Evolutionary conservation across 768 basidiomycete genomes (phyloP), one percentile per base, ranked within the genome.

Genomic region (Vishniacozyma victoriae): DNA sequence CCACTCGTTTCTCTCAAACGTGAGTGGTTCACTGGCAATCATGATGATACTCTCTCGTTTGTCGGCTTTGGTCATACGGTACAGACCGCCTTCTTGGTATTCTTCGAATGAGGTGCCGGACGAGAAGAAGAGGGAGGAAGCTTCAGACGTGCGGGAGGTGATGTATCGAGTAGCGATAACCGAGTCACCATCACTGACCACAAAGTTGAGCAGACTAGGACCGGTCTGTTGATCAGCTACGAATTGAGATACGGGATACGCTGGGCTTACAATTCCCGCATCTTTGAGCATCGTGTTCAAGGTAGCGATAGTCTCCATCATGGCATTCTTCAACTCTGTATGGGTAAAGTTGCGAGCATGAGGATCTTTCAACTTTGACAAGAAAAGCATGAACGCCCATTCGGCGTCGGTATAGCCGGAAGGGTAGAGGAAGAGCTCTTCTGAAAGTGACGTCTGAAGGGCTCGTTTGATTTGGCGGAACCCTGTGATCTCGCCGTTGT

Each of bases 1-100:
- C 95, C 95, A 99, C 70, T 99, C 95, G 42, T 89, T 88, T 78
- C 91, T 79, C 74, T 99, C 93, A 61, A 97, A 99, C 0, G 95
- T 99, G 37, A 99, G 74, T 0, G 95, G 95, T 60, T 97, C 93
- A 58, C 85, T 87, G 27, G 51, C 58, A 41, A 69, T 66, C 85
- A 96, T 85, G 60, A 99, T 90, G 59, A 96, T 95, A 59, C 90
- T 87, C 70, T 96, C 93, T 49, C 69, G 55, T 70, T 93, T 95
- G 74, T 96, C 92, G 25, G 84, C 81, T 72, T 95, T 96, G 4
- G 84, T 84, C 92, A 96, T 96, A 66, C 84, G 84, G 71, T 93
- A 93, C 67, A 91, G 85, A 19, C 88, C 87, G 4, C 87, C 89
- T 57, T 85, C 80, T 20, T 82, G 81, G 58, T 84, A 89, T 73